These are phyloP conservation scores for Pythium guiyangense DNA, from an alignment of 352 stramenopile species.

Conservation along the genomic window DNA sequence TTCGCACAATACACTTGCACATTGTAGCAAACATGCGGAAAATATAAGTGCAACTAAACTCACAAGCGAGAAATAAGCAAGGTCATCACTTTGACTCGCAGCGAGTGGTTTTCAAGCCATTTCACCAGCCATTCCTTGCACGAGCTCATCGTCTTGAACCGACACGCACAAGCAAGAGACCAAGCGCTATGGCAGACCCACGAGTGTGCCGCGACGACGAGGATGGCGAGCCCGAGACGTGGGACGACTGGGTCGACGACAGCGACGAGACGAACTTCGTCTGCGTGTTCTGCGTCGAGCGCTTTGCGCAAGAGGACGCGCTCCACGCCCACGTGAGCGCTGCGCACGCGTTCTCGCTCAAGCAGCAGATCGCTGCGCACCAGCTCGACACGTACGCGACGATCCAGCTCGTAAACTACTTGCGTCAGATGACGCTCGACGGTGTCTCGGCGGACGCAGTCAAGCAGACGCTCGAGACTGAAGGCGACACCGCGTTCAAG, in stretches of 20 bases:
- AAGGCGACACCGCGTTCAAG: conserved; percentile 47
- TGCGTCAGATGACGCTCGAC: conserved; percentile 44
- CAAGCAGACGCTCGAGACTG: conserved; percentile 34
- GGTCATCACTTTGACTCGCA: not conserved
- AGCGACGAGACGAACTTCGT: conserved; percentile 35
- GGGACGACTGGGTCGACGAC: conserved; percentile 86
- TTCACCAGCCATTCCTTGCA: not conserved
- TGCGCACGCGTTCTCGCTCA: conserved; percentile 61
- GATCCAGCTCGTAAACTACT: conserved; percentile 78
- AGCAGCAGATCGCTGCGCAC: conserved; percentile 35
- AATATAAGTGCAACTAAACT: no score
- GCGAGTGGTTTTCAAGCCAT: conserved; percentile 12
- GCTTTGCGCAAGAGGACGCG: conserved; percentile 35
- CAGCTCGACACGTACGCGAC: conserved; percentile 75
- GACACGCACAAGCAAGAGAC: not conserved
- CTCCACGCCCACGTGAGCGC: conserved; percentile 58
- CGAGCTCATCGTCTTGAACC: not conserved
- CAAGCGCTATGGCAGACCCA: conserved; percentile 7
- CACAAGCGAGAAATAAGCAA: not conserved
- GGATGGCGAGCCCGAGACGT: conserved; percentile 47
- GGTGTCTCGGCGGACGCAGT: conserved; percentile 30
- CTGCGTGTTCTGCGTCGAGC: conserved; percentile 68
- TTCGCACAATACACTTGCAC: no score
- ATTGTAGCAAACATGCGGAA: not conserved
- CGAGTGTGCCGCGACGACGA: conserved; percentile 21